Conservation (phyloP, 202 grass and related monocot species). For the Zizania palustris region DNA sequence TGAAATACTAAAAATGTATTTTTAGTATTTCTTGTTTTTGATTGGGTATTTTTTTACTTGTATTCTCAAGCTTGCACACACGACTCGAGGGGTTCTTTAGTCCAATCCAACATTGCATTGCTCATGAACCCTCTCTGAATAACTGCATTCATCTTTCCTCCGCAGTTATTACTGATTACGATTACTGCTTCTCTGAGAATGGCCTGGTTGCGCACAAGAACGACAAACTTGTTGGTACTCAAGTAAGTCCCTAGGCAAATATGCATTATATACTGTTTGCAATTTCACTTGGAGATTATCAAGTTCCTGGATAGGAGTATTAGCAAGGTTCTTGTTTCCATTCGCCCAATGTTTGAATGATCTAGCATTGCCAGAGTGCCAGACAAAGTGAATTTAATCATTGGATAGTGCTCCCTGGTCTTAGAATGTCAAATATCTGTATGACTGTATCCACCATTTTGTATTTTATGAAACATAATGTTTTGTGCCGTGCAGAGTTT, state of each 20-base stretch:
- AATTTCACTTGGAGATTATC: conserved; percentile 9
- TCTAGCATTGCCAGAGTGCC: background rate
- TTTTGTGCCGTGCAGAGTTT: conserved; percentile 65
- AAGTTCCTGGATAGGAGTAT: background rate
- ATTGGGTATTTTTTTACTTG: no score
- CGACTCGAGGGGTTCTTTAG: background rate
- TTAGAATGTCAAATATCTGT: background rate
- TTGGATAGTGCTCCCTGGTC: background rate
- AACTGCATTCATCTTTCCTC: background rate
- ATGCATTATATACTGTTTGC: background rate
- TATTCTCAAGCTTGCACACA: background rate
- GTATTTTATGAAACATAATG: conserved; percentile 7
- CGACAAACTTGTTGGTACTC: conserved; percentile 69
- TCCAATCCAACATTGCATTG: background rate
- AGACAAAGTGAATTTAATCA: background rate
- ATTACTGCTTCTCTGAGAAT: conserved; percentile 89
- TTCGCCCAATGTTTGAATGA: background rate
- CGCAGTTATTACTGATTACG: conserved; percentile 81
- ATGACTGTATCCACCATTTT: background rate
- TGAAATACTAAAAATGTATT: no score
- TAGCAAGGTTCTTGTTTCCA: background rate
- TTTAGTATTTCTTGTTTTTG: no score
- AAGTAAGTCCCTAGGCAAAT: conserved; percentile 47
- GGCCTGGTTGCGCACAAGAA: conserved; percentile 82
- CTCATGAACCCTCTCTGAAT: background rate